Evolutionary conservation across 1,139 yeast species (phyloP), one percentile per base, ranked within the genome.

Genomic region (Kodamaea suecica): DNA sequence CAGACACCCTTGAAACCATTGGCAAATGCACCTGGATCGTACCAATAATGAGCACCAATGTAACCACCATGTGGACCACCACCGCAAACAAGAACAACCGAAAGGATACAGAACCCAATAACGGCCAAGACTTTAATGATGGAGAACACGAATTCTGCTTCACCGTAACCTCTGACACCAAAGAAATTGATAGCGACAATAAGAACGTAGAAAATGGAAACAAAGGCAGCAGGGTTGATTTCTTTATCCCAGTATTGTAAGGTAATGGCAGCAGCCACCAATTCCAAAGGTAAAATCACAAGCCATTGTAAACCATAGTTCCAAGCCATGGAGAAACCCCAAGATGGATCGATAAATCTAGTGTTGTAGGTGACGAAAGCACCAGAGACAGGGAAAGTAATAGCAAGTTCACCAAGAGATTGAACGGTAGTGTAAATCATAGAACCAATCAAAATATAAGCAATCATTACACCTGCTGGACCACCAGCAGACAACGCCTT

Each of bases 331-430:
- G 86, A 77, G 53, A 83, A 82, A 7, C 94, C 94, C 78, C 88
- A 78, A 6, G 87, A 80, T 3, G 78, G 72, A 49, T 84, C 94
- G 27, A 86, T 65, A 46, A 84, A 80, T 38, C 82, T 69, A 4
- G 85, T 66, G 23, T 86, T 76, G 56, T 80, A 84, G 38, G 83
- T 76, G 29, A 83, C 73, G 59, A 84, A 85, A 2, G 90, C 86
- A 48, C 95, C 95, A 37, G 84, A 69, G 30, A 85, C 79, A 5
- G 94, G 90, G 59, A 80, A 84, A 10, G 80, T 71, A 27, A 84
- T 85, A 31, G 94, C 87, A 54, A 86, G 57, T 59, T 87, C 96
- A 44, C 95, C 94, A 37, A 87, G 76, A n/a, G 92, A 80, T 54
- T 84, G 90, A 50, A 85, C 81, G 30, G 85, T 82, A 49, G 78